These are phyloP conservation scores for Nicotiana paniculata DNA, from an alignment of 257 asterid species.

Conservation along the genomic window DNA sequence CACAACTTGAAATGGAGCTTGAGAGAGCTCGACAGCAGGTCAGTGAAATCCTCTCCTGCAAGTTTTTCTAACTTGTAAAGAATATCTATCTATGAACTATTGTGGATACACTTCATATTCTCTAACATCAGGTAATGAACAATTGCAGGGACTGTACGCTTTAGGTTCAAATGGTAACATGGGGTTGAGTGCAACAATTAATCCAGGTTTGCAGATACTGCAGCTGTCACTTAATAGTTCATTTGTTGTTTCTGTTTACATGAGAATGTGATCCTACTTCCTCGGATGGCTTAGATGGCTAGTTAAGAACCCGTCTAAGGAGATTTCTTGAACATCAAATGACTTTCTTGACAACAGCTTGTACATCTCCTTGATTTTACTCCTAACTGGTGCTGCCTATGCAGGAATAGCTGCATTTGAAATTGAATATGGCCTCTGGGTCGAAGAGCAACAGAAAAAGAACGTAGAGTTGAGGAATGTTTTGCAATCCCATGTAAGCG, in stretches of 20 bases:
- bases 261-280: not conserved
- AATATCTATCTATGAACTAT: not conserved
- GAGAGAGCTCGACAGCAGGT: slow-evolving; percentile 82
- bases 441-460: slow-evolving; percentile 66
- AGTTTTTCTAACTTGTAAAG: not conserved
- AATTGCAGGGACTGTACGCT: slow-evolving; percentile 49
- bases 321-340: not conserved
- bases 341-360: not conserved
- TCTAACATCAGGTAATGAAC: not conserved
- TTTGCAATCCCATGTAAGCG: slow-evolving; percentile 48
- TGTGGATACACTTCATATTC: not conserved
- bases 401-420: slow-evolving; percentile 70
- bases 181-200: slow-evolving; percentile 42
- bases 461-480: slow-evolving; percentile 49
- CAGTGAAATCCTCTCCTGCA: not conserved
- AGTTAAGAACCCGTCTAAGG: no score
- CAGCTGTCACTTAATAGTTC: not conserved
- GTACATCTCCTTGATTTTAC: not conserved
- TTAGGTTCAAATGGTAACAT: slow-evolving; percentile 43
- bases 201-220: slow-evolving; percentile 41
- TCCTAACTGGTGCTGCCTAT: not conserved
- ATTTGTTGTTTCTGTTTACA: not conserved
- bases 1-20: slow-evolving; percentile 76
- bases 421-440: slow-evolving; percentile 74
- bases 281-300: no score